Conservation (phyloP, 768 basidiomycete genomes). For the Hemileccinum impolitum region DNA sequence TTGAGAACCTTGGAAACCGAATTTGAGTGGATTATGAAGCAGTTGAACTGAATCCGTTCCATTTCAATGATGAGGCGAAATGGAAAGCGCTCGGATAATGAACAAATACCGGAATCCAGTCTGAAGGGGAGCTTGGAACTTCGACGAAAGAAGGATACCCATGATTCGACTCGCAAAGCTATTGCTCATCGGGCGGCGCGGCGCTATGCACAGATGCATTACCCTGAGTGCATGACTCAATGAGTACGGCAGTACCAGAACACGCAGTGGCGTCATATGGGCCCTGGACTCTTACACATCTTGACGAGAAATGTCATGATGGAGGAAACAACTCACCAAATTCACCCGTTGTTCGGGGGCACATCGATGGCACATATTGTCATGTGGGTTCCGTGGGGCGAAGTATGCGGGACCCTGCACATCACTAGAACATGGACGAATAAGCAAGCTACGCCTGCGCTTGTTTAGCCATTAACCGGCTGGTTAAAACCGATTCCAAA, state of each 20-base stretch:
- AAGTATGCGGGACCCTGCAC: neutral
- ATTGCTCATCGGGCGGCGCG: slow-evolving; percentile 19
- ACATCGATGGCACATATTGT: neutral
- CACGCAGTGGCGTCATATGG: slow-evolving; percentile 23
- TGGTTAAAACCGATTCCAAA: neutral
- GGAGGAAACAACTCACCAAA: slow-evolving; percentile 18
- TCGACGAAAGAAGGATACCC: neutral
- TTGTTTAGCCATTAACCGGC: neutral
- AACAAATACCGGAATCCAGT: slow-evolving; percentile 1
- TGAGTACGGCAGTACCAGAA: slow-evolving; percentile 10
- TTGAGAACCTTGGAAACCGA: neutral
- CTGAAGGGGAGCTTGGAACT: neutral
- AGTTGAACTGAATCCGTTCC: slow-evolving; percentile 9
- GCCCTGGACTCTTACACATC: slow-evolving; percentile 8
- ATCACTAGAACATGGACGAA: neutral
- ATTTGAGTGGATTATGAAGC: slow-evolving; percentile 3
- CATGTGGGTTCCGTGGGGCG: neutral
- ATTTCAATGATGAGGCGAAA: neutral
- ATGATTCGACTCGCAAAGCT: neutral
- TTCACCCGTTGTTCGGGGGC: slow-evolving; percentile 11
- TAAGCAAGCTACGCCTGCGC: neutral
- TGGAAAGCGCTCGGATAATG: slow-evolving; percentile 5
- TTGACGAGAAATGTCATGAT: slow-evolving; percentile 10
- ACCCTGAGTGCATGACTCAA: slow-evolving; percentile 20
- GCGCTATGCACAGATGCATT: slow-evolving; percentile 17